Conservation (phyloP, 2,329 filamentous ascomycete species). For the Colletotrichum eremochloae region DNA sequence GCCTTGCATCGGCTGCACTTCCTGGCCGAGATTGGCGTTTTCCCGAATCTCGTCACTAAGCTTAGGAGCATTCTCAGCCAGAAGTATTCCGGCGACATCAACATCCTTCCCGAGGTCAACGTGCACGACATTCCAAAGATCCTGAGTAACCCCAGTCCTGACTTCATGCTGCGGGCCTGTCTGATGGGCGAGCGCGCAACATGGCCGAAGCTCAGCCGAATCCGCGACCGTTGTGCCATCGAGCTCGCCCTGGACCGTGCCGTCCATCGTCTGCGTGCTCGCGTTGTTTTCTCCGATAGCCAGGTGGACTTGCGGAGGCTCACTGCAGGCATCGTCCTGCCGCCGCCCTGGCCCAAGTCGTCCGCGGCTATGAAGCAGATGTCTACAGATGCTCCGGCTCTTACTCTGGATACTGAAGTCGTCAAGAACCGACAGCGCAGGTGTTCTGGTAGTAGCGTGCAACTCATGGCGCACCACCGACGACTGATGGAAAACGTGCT, state of each 20-base stretch:
- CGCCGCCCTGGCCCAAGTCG: conserved; percentile 48
- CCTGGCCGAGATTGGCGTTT: conserved; percentile 82
- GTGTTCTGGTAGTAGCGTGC: conserved; percentile 64
- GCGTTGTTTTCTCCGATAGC: conserved; percentile 77
- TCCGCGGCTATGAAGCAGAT: conserved; percentile 39
- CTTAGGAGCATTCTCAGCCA: conserved; percentile 86
- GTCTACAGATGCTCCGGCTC: conserved; percentile 42
- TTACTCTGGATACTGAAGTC: conserved; percentile 47
- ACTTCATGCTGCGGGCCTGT: conserved; percentile 87
- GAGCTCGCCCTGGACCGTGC: conserved; percentile 86
- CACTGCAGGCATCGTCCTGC: conserved; percentile 48
- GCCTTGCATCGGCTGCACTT: conserved; percentile 84
- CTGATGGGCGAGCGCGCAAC: conserved; percentile 86
- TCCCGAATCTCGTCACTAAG: conserved; percentile 84
- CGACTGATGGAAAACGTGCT: conserved; percentile 55
- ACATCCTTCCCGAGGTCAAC: conserved; percentile 85
- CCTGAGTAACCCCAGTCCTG: conserved; percentile 84
- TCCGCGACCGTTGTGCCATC: conserved; percentile 89
- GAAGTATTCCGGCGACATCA: conserved; percentile 95
- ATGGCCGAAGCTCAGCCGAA: conserved; percentile 89
- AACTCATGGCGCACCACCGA: conserved; percentile 53
- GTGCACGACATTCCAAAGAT: conserved; percentile 81
- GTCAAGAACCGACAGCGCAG: conserved; percentile 58
- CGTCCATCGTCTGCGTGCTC: conserved; percentile 75
- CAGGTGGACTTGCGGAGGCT: conserved; percentile 71